Evolutionary conservation across 148 eudicot genomes (phyloP).

Genomic region (Persicaria maculosa): DNA sequence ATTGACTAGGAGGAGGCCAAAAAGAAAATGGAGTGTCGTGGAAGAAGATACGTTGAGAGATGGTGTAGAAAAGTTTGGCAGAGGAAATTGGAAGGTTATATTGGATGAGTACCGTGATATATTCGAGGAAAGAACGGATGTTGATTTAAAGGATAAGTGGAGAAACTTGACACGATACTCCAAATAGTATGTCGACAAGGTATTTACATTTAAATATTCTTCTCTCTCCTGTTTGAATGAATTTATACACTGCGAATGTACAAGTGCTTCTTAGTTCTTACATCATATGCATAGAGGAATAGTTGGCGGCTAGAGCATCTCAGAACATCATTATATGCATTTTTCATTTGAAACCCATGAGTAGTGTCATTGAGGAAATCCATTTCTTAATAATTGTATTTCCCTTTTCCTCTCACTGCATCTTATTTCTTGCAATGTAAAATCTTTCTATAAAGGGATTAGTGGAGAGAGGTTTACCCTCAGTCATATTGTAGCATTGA

Average conservation of each 20-base stretch:
- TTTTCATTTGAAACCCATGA: background rate
- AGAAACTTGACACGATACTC: conserved; percentile 40
- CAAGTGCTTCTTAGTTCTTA: background rate
- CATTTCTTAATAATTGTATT: background rate
- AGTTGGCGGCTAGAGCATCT: background rate
- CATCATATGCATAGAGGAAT: background rate
- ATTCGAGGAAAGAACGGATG: conserved; percentile 59
- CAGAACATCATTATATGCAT: background rate
- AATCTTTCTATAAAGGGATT: background rate
- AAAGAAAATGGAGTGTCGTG: conserved; percentile 40
- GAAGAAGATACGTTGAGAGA: conserved; percentile 77
- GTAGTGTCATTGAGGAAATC: background rate
- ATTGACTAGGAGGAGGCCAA: conserved; percentile 28
- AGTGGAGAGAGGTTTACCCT: background rate
- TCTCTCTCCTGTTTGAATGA: background rate
- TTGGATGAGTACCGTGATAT: conserved; percentile 22
- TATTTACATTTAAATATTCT: background rate
- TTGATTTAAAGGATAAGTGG: conserved; percentile 92
- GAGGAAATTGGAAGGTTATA: conserved; percentile 62
- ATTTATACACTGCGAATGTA: background rate
- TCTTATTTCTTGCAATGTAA: background rate
- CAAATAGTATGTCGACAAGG: background rate
- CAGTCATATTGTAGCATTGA: background rate
- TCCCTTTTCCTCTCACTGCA: background rate
- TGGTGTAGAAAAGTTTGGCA: conserved; percentile 57